Conservation (phyloP, 2,329 filamentous ascomycete species). For the Conoideocrella luteorostrata region DNA sequence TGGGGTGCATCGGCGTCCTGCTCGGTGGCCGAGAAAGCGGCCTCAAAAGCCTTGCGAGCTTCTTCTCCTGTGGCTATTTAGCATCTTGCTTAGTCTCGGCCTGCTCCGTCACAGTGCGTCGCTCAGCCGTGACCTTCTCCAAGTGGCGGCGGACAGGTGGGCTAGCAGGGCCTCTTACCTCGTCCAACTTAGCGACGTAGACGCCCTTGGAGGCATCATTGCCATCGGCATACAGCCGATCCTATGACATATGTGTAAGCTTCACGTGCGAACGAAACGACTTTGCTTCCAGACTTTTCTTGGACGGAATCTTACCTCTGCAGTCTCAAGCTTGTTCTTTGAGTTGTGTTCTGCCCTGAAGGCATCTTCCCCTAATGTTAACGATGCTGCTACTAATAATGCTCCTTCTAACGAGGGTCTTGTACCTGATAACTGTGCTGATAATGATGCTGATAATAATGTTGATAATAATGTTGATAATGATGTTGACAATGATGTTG, state of each 20-base stretch:
- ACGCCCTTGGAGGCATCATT: conserved; percentile 90
- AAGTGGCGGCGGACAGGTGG: conserved; percentile 92
- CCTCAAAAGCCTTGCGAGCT: conserved; percentile 46
- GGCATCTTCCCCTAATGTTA: no score
- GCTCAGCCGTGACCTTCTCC: conserved; percentile 86
- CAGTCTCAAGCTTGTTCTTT: conserved; percentile 73
- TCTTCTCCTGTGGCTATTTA: conserved; percentile 59
- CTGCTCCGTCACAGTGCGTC: conserved; percentile 69
- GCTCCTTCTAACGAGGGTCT: no score
- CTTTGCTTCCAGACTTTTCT: no score
- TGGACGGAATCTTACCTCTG: conserved; percentile 81
- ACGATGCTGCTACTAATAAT: no score
- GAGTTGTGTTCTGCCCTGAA: no score
- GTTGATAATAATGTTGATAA: no score
- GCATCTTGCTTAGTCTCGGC: conserved; percentile 72
- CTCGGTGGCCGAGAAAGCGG: conserved; percentile 44
- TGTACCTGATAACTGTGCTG: no score
- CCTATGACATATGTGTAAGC: conserved; percentile 49
- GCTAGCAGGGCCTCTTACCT: conserved; percentile 83
- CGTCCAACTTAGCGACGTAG: conserved; percentile 92
- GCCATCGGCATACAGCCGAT: conserved; percentile 97
- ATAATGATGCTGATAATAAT: no score
- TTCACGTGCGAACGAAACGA: background rate
- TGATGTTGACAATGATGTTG: no score
- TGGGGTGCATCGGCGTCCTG: conserved; percentile 51